Evolutionary conservation across 2,329 filamentous ascomycete genomes (phyloP), one percentile per base, ranked within the genome.

Genomic region (Cladosporium sp.): DNA sequence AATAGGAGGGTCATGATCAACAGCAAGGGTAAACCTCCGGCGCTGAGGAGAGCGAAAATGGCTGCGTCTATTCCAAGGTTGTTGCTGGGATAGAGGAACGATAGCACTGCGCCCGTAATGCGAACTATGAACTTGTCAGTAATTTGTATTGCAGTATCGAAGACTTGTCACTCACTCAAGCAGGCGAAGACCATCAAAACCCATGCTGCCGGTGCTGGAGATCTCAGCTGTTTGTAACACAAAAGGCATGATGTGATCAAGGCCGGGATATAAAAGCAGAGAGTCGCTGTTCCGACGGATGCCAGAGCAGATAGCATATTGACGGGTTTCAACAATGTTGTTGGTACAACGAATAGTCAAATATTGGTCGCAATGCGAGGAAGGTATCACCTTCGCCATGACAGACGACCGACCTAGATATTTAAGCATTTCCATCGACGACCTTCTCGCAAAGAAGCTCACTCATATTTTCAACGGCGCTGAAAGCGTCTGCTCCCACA

Each of bases 151-250:
- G n/a, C n/a, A n/a, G n/a, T n/a, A 17, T n/a, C 15, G 32, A 3
- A 36, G 32, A 36, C 44, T 40, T 39, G n/a, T n/a, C n/a, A n/a
- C n/a, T n/a, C n/a, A 47, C 44, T 40, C n/a, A 47, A 24, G 24
- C 44, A 47, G 5, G 30, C 44, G 22, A 47, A 22, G 15, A 47
- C 15, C 15, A 47, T 7, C 15, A 47, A 29, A 30, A 47, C 20
- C 44, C 44, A 47, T 7, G 22, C 36, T 29, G 18, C 22, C 2
- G 36, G 36, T 4, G 37, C 15, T 18, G 44, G 44, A 27, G 44
- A 39, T 19, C 37, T 40, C 12, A 34, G 34, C 6, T 29, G 36
- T 15, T 30, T 47, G 24, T 39, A 40, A 30, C 34, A 38, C 15
- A 47, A 22, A 8, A 47, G 1, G 4, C 18, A 0, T 15, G 22